Evolutionary conservation across 2,329 filamentous ascomycete species (phyloP), one percentile per base, ranked within the genome.

Genomic region (Aspergillus bombycis): DNA sequence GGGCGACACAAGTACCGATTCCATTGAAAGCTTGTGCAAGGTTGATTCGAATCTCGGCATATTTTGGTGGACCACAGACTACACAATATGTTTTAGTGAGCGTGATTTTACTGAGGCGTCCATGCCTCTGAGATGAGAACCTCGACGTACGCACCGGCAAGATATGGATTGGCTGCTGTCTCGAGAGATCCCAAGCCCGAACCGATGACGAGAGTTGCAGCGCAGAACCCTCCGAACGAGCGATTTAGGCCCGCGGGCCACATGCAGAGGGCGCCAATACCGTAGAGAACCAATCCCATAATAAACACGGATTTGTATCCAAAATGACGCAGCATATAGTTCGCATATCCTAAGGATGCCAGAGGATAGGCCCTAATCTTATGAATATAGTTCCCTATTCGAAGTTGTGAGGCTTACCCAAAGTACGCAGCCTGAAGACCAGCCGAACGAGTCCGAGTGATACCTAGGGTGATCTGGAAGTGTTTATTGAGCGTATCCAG

Each of bases 281-380:
- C 88, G 75, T 92, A 92, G 52, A 93, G 83, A 62, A 79, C 82
- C 8, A 93, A 82, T 43, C 91, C 92, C 32, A 89, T 83, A 64
- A 95, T 94, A 70, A 95, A 94, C 0, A 91, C 92, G 48, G 88
- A 88, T 68, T 92, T 91, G 79, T 93, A 95, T 3, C 92, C 92
- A 57, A 90, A 91, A 62, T 86, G 85, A 23, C 91, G 86, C 9
- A 95, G 81, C 65, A 94, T 82, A 79, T 83, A 85, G 53, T 83
- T 83, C 56, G 83, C 83, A 66, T 84, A 83, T 28, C 82, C 83
- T 26, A 86, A 73, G 34, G 83, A 83, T 30, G 82, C 84, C 56
- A 86, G 80, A 63, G 84, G 83, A 69, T 85, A 86, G 19, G 84
- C 84, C 50, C 80, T 81, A 58, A n/a, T 26, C 30, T 48, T 23